Evolutionary conservation across 129 eudicot species (phyloP), one percentile per base, ranked within the genome.

Genomic region (Apium graveolens): DNA sequence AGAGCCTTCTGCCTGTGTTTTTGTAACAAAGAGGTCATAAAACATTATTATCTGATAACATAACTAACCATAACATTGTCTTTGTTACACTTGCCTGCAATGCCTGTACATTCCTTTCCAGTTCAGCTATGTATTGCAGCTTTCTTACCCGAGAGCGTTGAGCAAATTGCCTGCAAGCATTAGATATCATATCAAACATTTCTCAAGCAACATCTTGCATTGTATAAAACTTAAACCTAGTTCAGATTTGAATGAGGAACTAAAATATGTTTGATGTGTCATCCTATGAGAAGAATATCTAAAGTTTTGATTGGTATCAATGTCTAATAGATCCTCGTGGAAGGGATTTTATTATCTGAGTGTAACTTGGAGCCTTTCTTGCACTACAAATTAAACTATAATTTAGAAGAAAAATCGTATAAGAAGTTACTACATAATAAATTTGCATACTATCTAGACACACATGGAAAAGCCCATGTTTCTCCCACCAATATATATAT

Each of bases 101-200:
- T 43, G 93, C 94, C 81, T 95, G 99, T 37, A 95, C 97, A 72
- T 92, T 92, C 84, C 91, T 90, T 85, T 95, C 99, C 76, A 95
- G 91, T 83, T 95, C 99, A 76, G 99, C 99, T 21, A 95, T 95
- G 90, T 95, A 92, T 87, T 95, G 99, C 51, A 46, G 51, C 20
- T 46, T 46, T 46, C 51, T 79, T 51, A 96, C 99, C 79, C 99
- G 90, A 3, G 99, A 96, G 48, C 99, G 95, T 35, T 35, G 37
- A 35, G 37, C 37, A 35, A 35, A 35, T 35, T 35, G 37, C 37
- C 99, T 96, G 92, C 76, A 73, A 73, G 66, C 26, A 87, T 75
- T 77, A 76, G 26, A 65, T 29, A 29, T 29, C 38, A 65, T 65
- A 65, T 65, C 20, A 24, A 57, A 65, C 21, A 0, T 12, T 29